A percentile compares a stretch with the other conserved stretches of the same genome.
phyloP scores from a whole-genome alignment of 257 asterid species.

The Solanum corneliomulleri region DNA sequence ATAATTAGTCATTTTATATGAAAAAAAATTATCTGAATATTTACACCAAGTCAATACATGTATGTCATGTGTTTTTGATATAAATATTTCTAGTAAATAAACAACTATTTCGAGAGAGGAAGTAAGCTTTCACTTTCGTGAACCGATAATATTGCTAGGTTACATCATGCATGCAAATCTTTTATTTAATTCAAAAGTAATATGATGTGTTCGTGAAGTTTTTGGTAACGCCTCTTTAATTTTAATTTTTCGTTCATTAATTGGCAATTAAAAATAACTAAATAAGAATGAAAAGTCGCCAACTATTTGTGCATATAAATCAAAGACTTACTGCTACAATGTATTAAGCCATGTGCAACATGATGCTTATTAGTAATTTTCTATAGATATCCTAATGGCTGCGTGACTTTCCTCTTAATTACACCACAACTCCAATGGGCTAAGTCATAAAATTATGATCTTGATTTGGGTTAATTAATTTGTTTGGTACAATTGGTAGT shows the following conservation, averaged over 20 bases:
- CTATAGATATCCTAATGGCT: not conserved
- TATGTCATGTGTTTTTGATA: too few relatives aligned
- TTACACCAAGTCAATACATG: too few relatives aligned
- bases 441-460: not conserved
- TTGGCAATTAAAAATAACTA: not conserved
- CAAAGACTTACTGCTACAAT: not conserved
- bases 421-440: not conserved
- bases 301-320: not conserved
- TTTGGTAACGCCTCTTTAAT: not conserved
- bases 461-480: not conserved
- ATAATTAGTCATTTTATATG: too few relatives aligned
- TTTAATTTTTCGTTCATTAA: not conserved
- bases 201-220: not conserved
- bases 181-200: not conserved
- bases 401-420: not conserved
- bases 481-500: not conserved
- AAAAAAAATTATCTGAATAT: rapidly evolving
- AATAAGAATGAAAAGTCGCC: not conserved
- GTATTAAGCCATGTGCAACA: not conserved
- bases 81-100: too few relatives aligned
- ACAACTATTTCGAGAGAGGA: too few relatives aligned
- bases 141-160: not conserved
- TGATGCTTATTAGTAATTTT: not conserved
- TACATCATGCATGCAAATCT: not conserved
- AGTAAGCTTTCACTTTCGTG: not conserved